Evolutionary conservation across 495 filamentous ascomycete species (phyloP).

Genomic region (Neurospora pannonica): DNA sequence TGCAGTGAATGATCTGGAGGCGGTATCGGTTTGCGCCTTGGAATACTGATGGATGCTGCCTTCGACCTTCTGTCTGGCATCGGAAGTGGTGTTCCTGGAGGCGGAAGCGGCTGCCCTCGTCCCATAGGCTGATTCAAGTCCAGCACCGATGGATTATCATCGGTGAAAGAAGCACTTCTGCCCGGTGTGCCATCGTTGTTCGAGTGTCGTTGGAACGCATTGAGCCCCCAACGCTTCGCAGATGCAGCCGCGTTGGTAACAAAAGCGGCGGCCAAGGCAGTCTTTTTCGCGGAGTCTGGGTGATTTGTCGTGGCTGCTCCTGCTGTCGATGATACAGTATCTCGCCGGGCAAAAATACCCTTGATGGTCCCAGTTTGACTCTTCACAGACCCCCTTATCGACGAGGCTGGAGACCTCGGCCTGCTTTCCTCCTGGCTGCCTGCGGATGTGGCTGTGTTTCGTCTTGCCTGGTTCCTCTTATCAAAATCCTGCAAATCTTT

Average conservation of each 20-base stretch:
- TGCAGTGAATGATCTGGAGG: slow-evolving; percentile 24
- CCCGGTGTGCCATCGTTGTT: slow-evolving; percentile 24
- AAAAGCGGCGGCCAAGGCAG: slow-evolving; percentile 37
- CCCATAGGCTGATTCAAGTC: slow-evolving; percentile 62
- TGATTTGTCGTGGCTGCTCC: slow-evolving; percentile 15
- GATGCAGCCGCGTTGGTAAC: slow-evolving; percentile 65
- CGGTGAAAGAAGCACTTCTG: slow-evolving; percentile 9
- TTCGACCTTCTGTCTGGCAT: slow-evolving; percentile 46
- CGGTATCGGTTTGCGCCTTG: slow-evolving; percentile 41
- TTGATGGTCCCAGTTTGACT: slow-evolving; percentile 28
- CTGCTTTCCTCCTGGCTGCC: slow-evolving; percentile 19
- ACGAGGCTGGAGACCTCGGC: slow-evolving; percentile 23
- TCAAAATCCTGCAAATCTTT: slow-evolving; percentile 27
- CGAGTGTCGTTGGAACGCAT: slow-evolving; percentile 51
- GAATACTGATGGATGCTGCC: slow-evolving; percentile 44
- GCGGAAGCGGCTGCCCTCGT: slow-evolving; percentile 65
- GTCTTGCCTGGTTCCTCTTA: slow-evolving; percentile 30
- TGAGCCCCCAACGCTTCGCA: slow-evolving; percentile 78
- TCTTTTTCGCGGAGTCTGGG: slow-evolving; percentile 27
- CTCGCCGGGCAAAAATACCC: slow-evolving; percentile 32
- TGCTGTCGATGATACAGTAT: slow-evolving; percentile 17
- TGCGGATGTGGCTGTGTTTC: slow-evolving; percentile 32
- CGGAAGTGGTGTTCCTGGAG: slow-evolving; percentile 57
- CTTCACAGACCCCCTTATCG: slow-evolving; percentile 25
- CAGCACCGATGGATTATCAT: slow-evolving; percentile 16